Percentiles rank a stretch among this genome's conserved stretches.
phyloP scores from a whole-genome alignment of 2,329 filamentous ascomycete species.

The Fusarium anthophilum region DNA sequence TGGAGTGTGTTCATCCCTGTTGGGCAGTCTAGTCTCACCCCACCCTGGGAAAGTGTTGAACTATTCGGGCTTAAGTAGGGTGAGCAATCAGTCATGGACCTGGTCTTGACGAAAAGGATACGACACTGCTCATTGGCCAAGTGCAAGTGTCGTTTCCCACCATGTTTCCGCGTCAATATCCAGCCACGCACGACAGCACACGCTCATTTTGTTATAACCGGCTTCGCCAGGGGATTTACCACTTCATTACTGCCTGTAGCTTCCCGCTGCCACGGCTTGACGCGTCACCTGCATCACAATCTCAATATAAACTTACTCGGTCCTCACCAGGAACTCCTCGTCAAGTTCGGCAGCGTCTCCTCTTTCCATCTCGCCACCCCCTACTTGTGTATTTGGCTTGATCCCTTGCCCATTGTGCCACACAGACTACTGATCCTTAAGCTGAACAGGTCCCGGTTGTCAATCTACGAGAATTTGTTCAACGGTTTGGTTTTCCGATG shows the following conservation, averaged over 20 bases:
- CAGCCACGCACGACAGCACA: background rate
- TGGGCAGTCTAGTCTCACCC: background rate
- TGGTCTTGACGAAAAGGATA: background rate
- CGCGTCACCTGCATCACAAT: too few relatives aligned
- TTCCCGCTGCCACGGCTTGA: too few relatives aligned
- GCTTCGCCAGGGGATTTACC: background rate
- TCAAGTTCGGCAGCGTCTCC: background rate
- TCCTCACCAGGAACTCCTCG: background rate
- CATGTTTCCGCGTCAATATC: background rate
- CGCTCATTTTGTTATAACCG: too few relatives aligned
- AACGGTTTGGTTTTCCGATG: background rate
- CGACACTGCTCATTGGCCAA: too few relatives aligned
- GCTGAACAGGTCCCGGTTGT: too few relatives aligned
- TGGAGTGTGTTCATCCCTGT: background rate
- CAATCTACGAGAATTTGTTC: accelerated
- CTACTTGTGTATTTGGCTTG: background rate
- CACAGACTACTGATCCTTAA: too few relatives aligned
- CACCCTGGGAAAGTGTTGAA: background rate
- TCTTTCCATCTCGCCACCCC: background rate
- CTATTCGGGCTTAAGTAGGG: background rate
- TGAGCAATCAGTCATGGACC: background rate
- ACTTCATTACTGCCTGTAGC: background rate
- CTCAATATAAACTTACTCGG: background rate
- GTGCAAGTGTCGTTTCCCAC: background rate
- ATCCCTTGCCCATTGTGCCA: background rate